Base-by-base conservation (phyloP, 2,329 filamentous ascomycete genomes). In the Plenodomus lindquistii region DNA sequence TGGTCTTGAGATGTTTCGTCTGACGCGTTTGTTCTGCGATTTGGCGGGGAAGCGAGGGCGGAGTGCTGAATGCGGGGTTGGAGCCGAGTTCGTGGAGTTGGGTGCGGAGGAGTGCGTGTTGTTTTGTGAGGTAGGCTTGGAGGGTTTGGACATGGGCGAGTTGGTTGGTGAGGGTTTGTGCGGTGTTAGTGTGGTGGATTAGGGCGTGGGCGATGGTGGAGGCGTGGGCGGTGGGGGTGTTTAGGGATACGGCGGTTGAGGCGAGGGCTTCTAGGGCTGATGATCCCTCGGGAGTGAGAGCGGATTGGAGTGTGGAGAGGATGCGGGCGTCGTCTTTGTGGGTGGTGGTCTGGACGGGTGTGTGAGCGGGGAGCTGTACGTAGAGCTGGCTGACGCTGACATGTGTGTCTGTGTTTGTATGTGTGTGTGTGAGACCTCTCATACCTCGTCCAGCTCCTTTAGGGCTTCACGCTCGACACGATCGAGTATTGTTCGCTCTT, bases 11-110 rank as follows among this genome's bases (percentile, higher is more conserved):
- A n/a, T 82, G 73, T 66, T 90, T 91, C 40, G 87, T 82, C 46
- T 80, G 84, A 45, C 88, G 84, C 55, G 86, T 84, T 72, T 88
- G 83, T 42, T 94, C 87, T 3, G 86, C 78, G n/a, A 91, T 93
- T 56, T 86, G 81, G 56, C 84, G 84, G 10, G 84, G 81, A 3
- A 92, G 74, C 0, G 82, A 64, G 0, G 84, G 72, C 0, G 82
- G 80, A 15, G 81, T 57, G n/a, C 66, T 49, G 55, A 77, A 76
- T 0, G 63, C 63, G 5, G 70, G 67, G 11, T 67, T 59, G 9
- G 51, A 55, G 42, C 63, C 59, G 2, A 75, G 51, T n/a, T 62
- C 46, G 13, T 52, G 45, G 27, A 74, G 63, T 24, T 70, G 67
- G 9, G 55, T 47, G 17, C 60, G 62, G 2, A 75, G 62, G 11